A percentile compares a stretch with the other conserved stretches of the same genome.
Conservation (phyloP, 148 eudicot genomes). For the Chenopodium quinoa region DNA sequence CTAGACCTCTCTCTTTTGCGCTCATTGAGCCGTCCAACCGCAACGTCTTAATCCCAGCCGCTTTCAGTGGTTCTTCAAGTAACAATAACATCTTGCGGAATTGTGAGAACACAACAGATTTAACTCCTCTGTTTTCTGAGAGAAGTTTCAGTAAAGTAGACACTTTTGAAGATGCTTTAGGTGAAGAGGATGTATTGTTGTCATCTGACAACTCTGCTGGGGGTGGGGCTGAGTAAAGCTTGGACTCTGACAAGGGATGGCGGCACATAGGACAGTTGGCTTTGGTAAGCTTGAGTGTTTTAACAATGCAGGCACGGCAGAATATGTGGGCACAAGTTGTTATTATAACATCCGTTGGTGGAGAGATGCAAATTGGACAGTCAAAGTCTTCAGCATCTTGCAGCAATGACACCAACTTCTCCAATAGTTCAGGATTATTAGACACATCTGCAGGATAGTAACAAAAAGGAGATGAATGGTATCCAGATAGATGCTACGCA, state of each 20-base stretch:
- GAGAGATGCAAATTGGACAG: conserved; percentile 90
- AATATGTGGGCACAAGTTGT: conserved; percentile 89
- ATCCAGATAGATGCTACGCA: not conserved
- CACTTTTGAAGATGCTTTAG: conserved; percentile 59
- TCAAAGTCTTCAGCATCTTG: conserved; percentile 93
- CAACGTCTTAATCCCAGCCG: conserved; percentile 69
- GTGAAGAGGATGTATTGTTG: conserved; percentile 26
- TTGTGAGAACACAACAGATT: conserved; percentile 85
- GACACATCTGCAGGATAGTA: conserved; percentile 58
- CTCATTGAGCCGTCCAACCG: conserved; percentile 89
- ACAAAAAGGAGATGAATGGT: not conserved
- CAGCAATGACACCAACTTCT: conserved; percentile 65
- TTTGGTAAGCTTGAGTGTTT: conserved; percentile 61
- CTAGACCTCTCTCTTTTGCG: conserved; percentile 64
- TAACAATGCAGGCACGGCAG: conserved; percentile 76
- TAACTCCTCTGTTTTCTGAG: conserved; percentile 43
- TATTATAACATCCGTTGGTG: conserved; percentile 75
- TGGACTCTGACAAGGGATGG: conserved; percentile 65
- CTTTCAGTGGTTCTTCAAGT: conserved; percentile 77
- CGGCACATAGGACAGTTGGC: conserved; percentile 90
- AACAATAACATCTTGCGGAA: conserved; percentile 72
- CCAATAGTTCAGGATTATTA: conserved; percentile 71
- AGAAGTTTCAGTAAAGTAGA: conserved; percentile 64
- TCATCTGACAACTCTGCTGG: conserved; percentile 45
- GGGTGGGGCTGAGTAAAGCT: conserved; percentile 79